Evolutionary conservation across 768 basidiomycete species (phyloP), one percentile per base, ranked within the genome.

Genomic region (Myochromella boudieri): DNA sequence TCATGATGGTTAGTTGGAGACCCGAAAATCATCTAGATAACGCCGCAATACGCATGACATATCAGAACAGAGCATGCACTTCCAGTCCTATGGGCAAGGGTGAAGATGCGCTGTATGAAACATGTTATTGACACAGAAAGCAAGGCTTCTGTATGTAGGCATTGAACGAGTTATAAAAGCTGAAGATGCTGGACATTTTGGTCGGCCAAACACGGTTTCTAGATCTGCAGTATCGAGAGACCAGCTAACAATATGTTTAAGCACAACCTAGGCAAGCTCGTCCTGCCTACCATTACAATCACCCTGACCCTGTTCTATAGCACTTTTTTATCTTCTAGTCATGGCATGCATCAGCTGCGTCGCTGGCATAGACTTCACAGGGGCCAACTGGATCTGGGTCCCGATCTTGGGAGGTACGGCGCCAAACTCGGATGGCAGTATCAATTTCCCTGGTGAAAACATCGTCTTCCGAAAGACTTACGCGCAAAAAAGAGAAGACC

Each of bases 391-490:
- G 46, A 47, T 47, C 21, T 47, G 46, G 46, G 46, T 25, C 32
- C 53, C 10, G 38, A 45, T 11, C 47, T 41, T 38, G 37, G 42
- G 2, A 50, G 44, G 8, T 38, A 42, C 26, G 53, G 17, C 26
- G 42, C 21, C 12, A 45, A 45, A 15, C 48, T 44, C 8, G 37
- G 53, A 50, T 11, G 51, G 50, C 4, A 18, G 31, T 2, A 49
- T 48, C 3, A 44, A 54, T 26, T 62, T 63, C 7, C 34, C 56
- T 0, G 65, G 63, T n/a, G n/a, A n/a, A 3, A 52, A 59, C 20
- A 54, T 53, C 26, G 57, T 65, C 2, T 66, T 69, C 53, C 61
- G 68, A 15, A 61, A 61, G 32, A 58, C 56, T 20, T 65, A 56
- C 33, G 55, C 52, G 2, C 41, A 62, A 4, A 55, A 62, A 4